Conservation (phyloP, 108 stramenopile genomes). For the Hondaea fermentalgiana region DNA sequence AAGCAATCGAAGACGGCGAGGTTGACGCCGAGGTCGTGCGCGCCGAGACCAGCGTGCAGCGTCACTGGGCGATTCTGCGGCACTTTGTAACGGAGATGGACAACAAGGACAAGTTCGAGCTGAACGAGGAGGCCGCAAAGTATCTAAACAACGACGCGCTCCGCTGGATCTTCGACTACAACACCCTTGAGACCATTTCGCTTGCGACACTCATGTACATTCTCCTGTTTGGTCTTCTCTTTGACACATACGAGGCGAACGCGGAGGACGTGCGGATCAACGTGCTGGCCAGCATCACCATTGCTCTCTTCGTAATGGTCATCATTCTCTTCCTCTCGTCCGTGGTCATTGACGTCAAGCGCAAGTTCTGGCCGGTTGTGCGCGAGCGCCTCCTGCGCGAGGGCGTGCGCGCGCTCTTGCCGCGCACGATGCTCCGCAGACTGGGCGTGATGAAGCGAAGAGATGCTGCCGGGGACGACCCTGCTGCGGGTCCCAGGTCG, state of each 20-base stretch:
- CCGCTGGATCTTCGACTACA: slow-evolving; percentile 10
- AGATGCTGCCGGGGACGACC: not conserved
- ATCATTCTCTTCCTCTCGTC: not conserved
- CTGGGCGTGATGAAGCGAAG: not conserved
- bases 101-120: slow-evolving; percentile 12
- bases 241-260: not conserved
- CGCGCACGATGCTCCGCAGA: not conserved
- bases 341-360: slow-evolving; percentile 3
- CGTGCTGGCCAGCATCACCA: not conserved
- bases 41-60: not conserved
- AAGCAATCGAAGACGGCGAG: not conserved
- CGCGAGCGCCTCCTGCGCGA: not conserved
- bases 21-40: not conserved
- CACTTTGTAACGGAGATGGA: not conserved
- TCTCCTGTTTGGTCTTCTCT: not conserved
- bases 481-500: not conserved
- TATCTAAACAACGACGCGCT: not conserved
- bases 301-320: not conserved
- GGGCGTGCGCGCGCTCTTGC: not conserved
- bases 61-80: not conserved
- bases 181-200: not conserved
- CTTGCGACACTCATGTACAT: slow-evolving; percentile 10
- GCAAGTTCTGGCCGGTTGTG: slow-evolving; percentile 5
- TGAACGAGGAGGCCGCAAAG: not conserved
- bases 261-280: not conserved